phyloP scores from a whole-genome alignment of 2,329 filamentous ascomycete species.

The Venturiaceae sp. region DNA sequence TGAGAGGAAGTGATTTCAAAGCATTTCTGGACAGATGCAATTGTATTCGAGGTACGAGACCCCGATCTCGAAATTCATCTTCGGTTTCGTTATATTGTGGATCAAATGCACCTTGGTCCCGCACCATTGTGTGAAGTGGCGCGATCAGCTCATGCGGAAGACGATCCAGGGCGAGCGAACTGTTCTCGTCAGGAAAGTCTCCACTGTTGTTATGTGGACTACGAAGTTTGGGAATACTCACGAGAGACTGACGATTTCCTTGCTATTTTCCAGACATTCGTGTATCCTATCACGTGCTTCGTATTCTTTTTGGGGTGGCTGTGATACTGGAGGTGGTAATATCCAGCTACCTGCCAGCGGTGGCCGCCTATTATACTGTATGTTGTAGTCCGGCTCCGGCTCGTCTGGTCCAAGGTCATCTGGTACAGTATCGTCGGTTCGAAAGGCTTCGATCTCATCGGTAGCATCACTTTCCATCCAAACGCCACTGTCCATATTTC shows the following conservation, averaged over 20 bases:
- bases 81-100: background rate
- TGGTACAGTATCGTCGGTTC: background rate
- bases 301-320: no score
- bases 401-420: no score
- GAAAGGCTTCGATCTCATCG: background rate
- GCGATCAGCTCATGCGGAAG: constrained; percentile 49
- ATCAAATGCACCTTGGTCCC: constrained; percentile 31
- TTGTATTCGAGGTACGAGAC: constrained; percentile 48
- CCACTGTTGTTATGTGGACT: no score
- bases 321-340: no score
- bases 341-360: no score
- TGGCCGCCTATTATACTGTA: no score
- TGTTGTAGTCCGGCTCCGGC: no score
- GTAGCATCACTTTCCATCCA: constrained; percentile 36
- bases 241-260: no score
- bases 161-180: background rate
- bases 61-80: constrained; percentile 44
- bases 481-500: constrained; percentile 59
- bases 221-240: no score
- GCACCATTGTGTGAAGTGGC: constrained; percentile 37
- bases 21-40: constrained; percentile 53
- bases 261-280: no score
- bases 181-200: no score
- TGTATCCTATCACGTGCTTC: no score
- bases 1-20: constrained; percentile 46